Conservation (phyloP, 139 green algal species). For the Auxenochlorella pyrenoidosa region DNA sequence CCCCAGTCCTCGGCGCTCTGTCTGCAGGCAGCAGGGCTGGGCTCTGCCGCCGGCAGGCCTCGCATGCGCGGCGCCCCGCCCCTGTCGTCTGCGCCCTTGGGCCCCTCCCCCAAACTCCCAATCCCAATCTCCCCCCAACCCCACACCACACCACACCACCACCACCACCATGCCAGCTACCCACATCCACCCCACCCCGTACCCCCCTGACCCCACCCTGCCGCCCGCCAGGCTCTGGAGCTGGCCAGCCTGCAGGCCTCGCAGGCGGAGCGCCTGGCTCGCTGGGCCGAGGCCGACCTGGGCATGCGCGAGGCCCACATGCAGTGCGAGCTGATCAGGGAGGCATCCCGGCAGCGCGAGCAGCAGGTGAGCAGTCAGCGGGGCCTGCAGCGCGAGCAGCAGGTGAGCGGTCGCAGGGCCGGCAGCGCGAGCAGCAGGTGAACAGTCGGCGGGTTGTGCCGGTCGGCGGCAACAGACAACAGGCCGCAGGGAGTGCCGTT, state of each 20-base stretch:
- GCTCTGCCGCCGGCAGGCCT: no score
- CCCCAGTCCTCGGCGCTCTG: no score
- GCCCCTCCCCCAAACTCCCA: no score
- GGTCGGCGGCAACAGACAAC: no score
- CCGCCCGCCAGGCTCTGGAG: background rate
- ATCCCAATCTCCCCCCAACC: no score
- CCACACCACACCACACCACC: no score
- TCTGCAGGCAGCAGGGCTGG: no score
- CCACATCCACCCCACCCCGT: no score
- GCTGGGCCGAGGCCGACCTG: conserved; percentile 13
- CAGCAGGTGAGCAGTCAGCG: background rate
- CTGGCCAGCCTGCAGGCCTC: conserved; percentile 6
- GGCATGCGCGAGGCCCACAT: conserved; percentile 2
- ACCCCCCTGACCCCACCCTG: no score
- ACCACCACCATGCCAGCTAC: background rate
- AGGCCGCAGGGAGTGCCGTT: no score
- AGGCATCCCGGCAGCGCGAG: background rate
- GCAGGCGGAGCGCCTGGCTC: conserved; percentile 4
- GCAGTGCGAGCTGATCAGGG: background rate
- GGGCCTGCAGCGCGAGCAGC: background rate
- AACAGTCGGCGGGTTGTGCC: background rate
- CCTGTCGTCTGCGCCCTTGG: no score
- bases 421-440: background rate
- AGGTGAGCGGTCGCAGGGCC: background rate
- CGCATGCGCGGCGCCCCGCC: no score